Evolutionary conservation across 306 rosid genomes (phyloP).

Genomic region (Hippophae tibetana): DNA sequence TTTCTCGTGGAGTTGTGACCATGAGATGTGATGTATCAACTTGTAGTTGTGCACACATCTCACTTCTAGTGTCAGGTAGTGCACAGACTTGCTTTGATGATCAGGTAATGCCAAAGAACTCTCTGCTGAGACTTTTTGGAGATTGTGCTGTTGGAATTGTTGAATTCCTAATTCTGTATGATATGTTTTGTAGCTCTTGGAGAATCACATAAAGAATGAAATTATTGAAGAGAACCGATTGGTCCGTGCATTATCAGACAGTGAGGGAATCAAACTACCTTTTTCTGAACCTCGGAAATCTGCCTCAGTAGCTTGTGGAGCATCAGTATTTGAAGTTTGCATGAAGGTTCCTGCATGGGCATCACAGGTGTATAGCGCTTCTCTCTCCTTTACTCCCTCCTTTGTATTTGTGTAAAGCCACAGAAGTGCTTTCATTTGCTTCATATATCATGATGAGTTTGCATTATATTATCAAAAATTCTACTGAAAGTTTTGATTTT

Average conservation of each 20-base stretch:
- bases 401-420: no score
- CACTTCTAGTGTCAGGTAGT: constrained; percentile 87
- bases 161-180: constrained; percentile 25
- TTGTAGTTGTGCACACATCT: constrained; percentile 83
- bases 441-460: no score
- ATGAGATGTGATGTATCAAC: constrained; percentile 97
- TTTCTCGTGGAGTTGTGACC: constrained; percentile 98
- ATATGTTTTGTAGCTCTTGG: constrained; percentile 53
- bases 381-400: not conserved
- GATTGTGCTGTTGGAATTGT: constrained; percentile 11
- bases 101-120: constrained; percentile 51
- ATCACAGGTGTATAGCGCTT: constrained; percentile 54
- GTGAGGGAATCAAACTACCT: constrained; percentile 44
- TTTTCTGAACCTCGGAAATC: constrained; percentile 83
- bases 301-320: constrained; percentile 90
- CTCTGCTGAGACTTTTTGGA: constrained; percentile 5
- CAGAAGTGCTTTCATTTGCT: no score
- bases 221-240: constrained; percentile 73
- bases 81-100: constrained; percentile 90
- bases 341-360: constrained; percentile 98
- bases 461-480: no score
- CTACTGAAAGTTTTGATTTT: no score
- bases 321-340: constrained; percentile 72
- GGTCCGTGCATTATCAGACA: constrained; percentile 44
- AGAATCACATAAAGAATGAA: constrained; percentile 88